These are phyloP conservation scores for Trypanosoma rangeli DNA, from an alignment of 208 protist species.

Conservation along the genomic window DNA sequence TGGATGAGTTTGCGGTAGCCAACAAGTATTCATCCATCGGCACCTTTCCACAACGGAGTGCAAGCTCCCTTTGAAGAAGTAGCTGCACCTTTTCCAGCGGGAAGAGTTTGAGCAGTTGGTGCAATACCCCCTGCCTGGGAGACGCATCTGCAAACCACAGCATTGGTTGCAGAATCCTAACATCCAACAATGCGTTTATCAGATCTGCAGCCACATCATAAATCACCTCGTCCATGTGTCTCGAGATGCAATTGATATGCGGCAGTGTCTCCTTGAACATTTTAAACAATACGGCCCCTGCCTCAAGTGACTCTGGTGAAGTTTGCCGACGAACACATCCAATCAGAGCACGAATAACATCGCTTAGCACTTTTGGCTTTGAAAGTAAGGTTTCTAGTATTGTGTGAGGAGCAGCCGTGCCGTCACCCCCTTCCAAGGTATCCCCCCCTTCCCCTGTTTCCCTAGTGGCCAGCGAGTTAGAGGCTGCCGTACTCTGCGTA, in stretches of 20 bases:
- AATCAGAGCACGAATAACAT: constrained; percentile 11
- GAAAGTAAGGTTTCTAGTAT: constrained; percentile 9
- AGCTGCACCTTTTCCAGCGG: background rate
- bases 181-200: constrained; percentile 11
- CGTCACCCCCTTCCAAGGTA: background rate
- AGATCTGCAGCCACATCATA: constrained; percentile 12
- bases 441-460: background rate
- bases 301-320: background rate
- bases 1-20: constrained; percentile 13
- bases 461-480: background rate
- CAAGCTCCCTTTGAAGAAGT: background rate
- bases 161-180: background rate
- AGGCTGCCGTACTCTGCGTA: background rate
- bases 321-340: background rate
- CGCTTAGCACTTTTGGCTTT: constrained; percentile 1
- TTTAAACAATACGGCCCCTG: constrained; percentile 9
- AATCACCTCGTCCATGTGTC: constrained; percentile 11
- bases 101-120: constrained; percentile 16
- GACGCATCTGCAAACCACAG: constrained; percentile 25
- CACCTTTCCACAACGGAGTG: background rate
- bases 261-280: constrained; percentile 6
- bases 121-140: constrained; percentile 1
- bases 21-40: background rate
- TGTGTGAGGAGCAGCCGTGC: background rate
- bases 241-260: background rate